Percentiles rank a stretch among this genome's conserved stretches.
Evolutionary conservation across 2,329 filamentous ascomycete species (phyloP).

Genomic region (Colletotrichum sp.): DNA sequence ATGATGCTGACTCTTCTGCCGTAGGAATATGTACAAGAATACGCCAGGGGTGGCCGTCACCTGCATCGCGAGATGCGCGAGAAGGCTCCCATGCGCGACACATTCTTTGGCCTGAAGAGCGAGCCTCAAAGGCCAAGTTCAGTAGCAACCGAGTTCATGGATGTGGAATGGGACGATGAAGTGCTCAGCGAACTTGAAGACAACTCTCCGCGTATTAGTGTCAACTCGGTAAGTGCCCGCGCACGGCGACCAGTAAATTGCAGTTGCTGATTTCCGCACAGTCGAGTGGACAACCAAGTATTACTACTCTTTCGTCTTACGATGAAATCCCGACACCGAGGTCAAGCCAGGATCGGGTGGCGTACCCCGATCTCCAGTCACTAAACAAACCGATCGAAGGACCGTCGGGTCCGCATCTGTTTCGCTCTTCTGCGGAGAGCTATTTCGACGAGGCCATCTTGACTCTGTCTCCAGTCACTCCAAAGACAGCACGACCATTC

Average conservation of each 20-base stretch:
- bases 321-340: conserved; percentile 83
- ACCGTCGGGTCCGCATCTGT: conserved; percentile 85
- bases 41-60: conserved; percentile 36
- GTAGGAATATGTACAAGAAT: conserved; percentile 40
- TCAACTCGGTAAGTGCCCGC: conserved; percentile 68
- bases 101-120: conserved; percentile 64
- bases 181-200: conserved; percentile 64
- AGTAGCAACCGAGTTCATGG: conserved; percentile 77
- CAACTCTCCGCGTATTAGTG: conserved; percentile 69
- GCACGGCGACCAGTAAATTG: too few relatives aligned
- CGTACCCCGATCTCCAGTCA: conserved; percentile 60
- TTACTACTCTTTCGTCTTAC: conserved; percentile 86
- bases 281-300: conserved; percentile 66
- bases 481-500: conserved; percentile 57
- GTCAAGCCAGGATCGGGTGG: conserved; percentile 63
- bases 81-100: conserved; percentile 53
- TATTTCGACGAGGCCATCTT: conserved; percentile 57
- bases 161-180: conserved; percentile 74
- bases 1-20: background rate
- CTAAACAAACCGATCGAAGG: conserved; percentile 71
- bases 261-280: conserved; percentile 20
- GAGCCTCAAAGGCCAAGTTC: conserved; percentile 66
- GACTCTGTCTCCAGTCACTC: conserved; percentile 75
- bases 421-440: conserved; percentile 70
- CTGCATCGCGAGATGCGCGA: conserved; percentile 57